Base-by-base conservation (phyloP, 73 alveolate species). In the Stentor roeselii region DNA sequence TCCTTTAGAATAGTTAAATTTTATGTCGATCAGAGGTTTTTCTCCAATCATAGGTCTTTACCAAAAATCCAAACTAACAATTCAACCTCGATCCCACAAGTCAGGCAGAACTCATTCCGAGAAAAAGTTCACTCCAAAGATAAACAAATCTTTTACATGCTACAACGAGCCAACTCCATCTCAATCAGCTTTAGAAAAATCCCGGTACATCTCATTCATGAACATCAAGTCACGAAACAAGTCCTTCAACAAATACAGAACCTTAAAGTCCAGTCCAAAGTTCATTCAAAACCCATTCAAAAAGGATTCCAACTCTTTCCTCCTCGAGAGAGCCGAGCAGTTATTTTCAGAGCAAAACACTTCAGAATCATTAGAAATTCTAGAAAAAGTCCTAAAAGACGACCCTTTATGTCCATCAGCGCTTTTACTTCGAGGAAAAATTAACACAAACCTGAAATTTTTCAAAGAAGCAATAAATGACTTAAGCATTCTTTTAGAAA, bases 341-440 rank as follows among this genome's bases (percentile, higher is more conserved):
- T 36, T 27, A 67, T 27, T 67, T 36, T 27, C 21, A 32, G 41
- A 21, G 37, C 27, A 32, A 0, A 21, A 67, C n/a, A 27, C 21
- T 34, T 30, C 14, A 67, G 14, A 36, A 67, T 36, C 80, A 21
- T 30, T 67, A 2, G 41, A 82, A 75, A 38, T 40, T 84, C 67
- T 84, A 35, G 59, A 88, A 75, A 60, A 88, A 85, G 76, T 85
- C 35, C 35, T 88, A 36, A 86, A 88, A 42, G 36, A 60, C 32
- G 93, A 88, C 41, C 80, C 75, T 3, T 83, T 60, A 41, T 40
- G 74, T n/a, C 78, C 83, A 3, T 90, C 83, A 27, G 84, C 83
- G 1, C 77, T 83, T 59, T 88, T 76, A 75, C 75, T 75, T 58
- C 21, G n/a, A 67, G 80, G 41, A 30, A 67, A 67, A 21, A 27